Evolutionary conservation across 768 basidiomycete species (phyloP).

Genomic region (Pleurotus djamor): DNA sequence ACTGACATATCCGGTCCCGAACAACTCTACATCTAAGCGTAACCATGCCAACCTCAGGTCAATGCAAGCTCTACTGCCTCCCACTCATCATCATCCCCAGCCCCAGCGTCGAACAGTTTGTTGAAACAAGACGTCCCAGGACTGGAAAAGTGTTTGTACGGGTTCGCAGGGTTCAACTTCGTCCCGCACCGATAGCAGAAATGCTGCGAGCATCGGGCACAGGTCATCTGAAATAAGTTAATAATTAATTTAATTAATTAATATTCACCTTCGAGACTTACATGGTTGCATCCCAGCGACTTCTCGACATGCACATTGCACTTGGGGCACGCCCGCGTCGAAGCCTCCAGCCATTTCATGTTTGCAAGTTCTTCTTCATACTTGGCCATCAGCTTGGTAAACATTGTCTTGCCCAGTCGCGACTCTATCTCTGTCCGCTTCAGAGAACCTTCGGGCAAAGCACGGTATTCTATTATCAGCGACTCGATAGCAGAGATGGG

Average conservation of each 20-base stretch:
- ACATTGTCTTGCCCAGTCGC: constrained; percentile 59
- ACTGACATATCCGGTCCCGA: constrained; percentile 1
- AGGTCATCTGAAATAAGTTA: constrained; percentile 60
- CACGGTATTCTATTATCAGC: constrained; percentile 67
- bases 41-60: constrained; percentile 11
- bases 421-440: constrained; percentile 53
- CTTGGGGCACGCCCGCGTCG: constrained; percentile 71
- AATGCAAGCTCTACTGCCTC: constrained; percentile 41
- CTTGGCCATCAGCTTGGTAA: constrained; percentile 56
- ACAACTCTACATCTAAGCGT: neutral
- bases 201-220: constrained; percentile 69
- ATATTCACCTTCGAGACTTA: constrained; percentile 24
- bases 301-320: constrained; percentile 77
- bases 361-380: constrained; percentile 78
- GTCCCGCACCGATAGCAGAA: constrained; percentile 82
- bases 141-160: constrained; percentile 70
- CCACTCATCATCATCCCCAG: constrained; percentile 40
- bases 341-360: constrained; percentile 65
- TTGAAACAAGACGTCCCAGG: constrained; percentile 53
- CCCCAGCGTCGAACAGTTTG: constrained; percentile 61
- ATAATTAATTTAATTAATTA: neutral
- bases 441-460: constrained; percentile 46
- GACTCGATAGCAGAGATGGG: constrained; percentile 64
- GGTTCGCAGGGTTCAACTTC: constrained; percentile 43
- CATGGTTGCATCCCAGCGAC: constrained; percentile 84